Conservation (phyloP, 129 eudicot genomes). For the Sambucus nigra region DNA sequence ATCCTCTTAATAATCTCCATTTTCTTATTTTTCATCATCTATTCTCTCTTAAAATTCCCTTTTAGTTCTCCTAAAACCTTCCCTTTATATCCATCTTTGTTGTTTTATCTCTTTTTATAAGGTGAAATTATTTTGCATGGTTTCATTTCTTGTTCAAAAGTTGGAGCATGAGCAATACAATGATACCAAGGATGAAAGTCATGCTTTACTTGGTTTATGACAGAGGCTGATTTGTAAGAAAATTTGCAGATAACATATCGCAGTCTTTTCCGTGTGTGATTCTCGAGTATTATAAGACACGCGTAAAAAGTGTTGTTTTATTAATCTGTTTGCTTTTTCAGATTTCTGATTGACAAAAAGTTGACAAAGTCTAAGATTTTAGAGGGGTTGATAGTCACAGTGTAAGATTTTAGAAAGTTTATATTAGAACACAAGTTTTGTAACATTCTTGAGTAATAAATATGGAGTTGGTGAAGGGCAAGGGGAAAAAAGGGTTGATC, state of each 20-base stretch:
- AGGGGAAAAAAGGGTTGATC: constrained; percentile 32
- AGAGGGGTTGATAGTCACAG: too few species aligned
- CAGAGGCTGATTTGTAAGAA: constrained; percentile 26
- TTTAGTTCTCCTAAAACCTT: neutral
- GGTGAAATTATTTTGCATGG: constrained; percentile 3
- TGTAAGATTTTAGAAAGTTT: too few species aligned
- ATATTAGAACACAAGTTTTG: too few species aligned
- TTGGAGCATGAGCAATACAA: constrained; percentile 32
- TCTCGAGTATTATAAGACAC: too few species aligned
- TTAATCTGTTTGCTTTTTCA: too few species aligned
- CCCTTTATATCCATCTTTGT: neutral
- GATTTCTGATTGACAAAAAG: too few species aligned
- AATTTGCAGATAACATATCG: too few species aligned
- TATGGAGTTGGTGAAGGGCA: constrained; percentile 28
- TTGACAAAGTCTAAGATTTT: too few species aligned
- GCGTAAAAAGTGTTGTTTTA: too few species aligned
- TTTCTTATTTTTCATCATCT: neutral
- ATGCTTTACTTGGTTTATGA: constrained; percentile 46
- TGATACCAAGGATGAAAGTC: constrained; percentile 28
- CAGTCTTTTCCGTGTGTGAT: too few species aligned
- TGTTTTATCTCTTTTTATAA: neutral
- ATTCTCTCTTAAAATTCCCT: neutral
- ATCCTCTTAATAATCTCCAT: neutral
- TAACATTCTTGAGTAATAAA: neutral
- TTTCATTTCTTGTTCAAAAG: neutral